Evolutionary conservation across 306 rosid genomes (phyloP), one percentile per base, ranked within the genome.

Genomic region (Prunus fruticosa): DNA sequence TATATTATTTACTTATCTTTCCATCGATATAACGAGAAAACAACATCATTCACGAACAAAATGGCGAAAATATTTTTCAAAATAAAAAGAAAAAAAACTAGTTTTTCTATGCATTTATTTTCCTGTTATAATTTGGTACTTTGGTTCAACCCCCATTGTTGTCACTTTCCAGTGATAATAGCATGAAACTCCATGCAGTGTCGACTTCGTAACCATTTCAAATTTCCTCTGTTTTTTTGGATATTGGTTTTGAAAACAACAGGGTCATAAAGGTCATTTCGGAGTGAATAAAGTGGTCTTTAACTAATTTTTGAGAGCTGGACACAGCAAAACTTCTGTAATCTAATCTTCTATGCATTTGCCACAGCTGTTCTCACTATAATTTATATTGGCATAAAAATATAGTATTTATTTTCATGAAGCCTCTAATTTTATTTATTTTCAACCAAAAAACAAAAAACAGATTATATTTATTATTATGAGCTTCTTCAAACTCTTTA

Each of bases 281-380:
- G 12, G 5, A 2, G 19, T 34, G 43, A 72, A 78, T 53, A 51
- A 57, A 43, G 85, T 53, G 78, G 30, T 67, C 19, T 23, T 70
- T 69, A 76, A 75, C 82, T 64, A 71, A 78, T 64, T 72, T 85
- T 70, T 65, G 64, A 52, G 78, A 78, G 82, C 65, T 27, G 81
- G 72, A 61, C 34, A 30, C 67, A 62, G 23, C 19, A 47, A 54
- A 25, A 72, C 60, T 64, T 69, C 7, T 64, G 67, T 46, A 65
- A 30, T 66, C 65, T 46, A 65, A 30, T 66, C 65, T 78, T 78
- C 62, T 13, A 16, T 58, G 73, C 79, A 72, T 58, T 70, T 38
- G 79, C 71, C 79, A 43, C 77, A 75, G 78, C 87, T 85, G 88
- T 80, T 64, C 69, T 58, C 79, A 80, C 58, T 27, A 13, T n/a